Base-by-base conservation (phyloP, 2,329 filamentous ascomycete genomes). In the Epichloe festucae region DNA sequence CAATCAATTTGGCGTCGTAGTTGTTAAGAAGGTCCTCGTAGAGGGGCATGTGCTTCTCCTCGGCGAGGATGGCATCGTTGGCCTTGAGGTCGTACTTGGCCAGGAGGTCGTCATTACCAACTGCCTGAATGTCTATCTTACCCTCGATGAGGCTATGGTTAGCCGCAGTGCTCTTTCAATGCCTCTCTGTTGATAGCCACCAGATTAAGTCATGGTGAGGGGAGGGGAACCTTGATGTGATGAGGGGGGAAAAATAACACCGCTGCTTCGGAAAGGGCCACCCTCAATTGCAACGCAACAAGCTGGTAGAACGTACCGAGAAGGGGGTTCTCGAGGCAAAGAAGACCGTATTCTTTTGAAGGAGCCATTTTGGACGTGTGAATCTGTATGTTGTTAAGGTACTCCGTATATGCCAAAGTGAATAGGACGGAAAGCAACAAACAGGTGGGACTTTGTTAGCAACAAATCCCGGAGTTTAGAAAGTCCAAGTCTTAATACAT, bases 1-100 rank as follows among this genome's bases (percentile, higher is more conserved):
- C 89, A 66, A 97, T 93, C 67, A 97, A 78, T 74, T 95, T 94
- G 57, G 91, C 91, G 62, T 93, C 82, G 73, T 84, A 88, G 78
- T 93, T 91, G 72, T 87, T 85, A 62, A 96, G 81, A 60, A 97
- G 81, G 65, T 98, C 93, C 67, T 97, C 90, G 71, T 89, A 98
- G 65, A 98, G 79, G 45, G 78, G 81, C 66, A 85, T 77, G 73
- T 98, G 93, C 76, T 95, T 85, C 66, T 88, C 82, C 70, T 95
- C 89, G 52, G 91, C 91, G 55, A 98, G 87, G 69, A 98, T 96
- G 63, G 93, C 93, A 70, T 98, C 91, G 74, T 98, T 95, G 69
- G 85, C 78, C 78, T 98, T 96, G 63, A 98, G 79, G 54, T 74
- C 82, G 69, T 98, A 98, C 78, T 96, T 95, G 60, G 90, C 75